Percentiles rank a stretch among this genome's conserved stretches.
Conservation (phyloP, 2,329 filamentous ascomycete genomes). For the Colletotrichum sp. region DNA sequence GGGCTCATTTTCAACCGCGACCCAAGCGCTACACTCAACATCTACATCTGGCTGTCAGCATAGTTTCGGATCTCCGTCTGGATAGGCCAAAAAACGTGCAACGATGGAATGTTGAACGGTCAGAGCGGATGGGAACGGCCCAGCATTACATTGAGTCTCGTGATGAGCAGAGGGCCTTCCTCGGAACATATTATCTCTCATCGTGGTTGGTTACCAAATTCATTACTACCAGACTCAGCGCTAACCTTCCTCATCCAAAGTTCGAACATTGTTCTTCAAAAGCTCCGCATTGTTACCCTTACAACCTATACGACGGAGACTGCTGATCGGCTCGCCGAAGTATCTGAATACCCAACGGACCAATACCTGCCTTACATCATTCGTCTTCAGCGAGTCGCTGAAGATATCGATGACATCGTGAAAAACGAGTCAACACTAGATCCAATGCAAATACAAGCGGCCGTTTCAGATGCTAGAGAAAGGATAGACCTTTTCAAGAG, state of each 20-base stretch:
- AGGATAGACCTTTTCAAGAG: constrained; percentile 24
- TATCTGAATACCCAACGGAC: constrained; percentile 24
- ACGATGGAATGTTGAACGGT: constrained; percentile 32
- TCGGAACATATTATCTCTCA: constrained; percentile 35
- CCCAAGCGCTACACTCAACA: constrained; percentile 33
- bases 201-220: constrained; percentile 27
- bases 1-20: constrained; percentile 36
- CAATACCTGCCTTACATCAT: constrained; percentile 34
- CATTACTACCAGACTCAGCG: background rate
- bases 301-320: constrained; percentile 31
- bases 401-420: constrained; percentile 33
- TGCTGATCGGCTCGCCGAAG: constrained; percentile 23
- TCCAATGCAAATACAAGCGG: constrained; percentile 14
- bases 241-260: constrained; percentile 1
- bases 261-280: constrained; percentile 35
- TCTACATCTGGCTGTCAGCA: constrained; percentile 33
- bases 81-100: constrained; percentile 30
- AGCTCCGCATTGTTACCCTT: constrained; percentile 31
- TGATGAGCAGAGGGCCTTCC: constrained; percentile 33
- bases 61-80: constrained; percentile 33
- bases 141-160: background rate
- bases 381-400: constrained; percentile 32
- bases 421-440: constrained; percentile 13
- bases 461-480: constrained; percentile 11
- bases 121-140: background rate